These are phyloP conservation scores for Cerioporus squamosus DNA, from an alignment of 1,284 basidiomycete species.

Conservation along the genomic window DNA sequence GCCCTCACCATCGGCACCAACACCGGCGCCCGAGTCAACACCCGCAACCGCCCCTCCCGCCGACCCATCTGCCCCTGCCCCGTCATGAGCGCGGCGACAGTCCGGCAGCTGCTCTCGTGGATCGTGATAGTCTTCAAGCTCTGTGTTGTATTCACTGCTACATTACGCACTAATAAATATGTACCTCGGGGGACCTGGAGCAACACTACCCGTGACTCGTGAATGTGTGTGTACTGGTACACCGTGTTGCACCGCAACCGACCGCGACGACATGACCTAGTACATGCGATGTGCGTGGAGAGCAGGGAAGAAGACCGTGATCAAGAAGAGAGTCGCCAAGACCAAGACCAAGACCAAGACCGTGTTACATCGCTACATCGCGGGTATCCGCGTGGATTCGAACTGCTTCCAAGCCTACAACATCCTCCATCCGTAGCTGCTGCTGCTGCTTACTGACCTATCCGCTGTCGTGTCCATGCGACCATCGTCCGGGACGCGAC, in stretches of 20 bases:
- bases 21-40: no score
- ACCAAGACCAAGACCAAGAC: no score
- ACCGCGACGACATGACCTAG: no score
- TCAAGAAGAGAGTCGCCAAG: no score
- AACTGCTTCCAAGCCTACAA: no score
- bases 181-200: neutral
- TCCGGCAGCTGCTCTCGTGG: neutral
- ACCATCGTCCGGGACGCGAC: no score
- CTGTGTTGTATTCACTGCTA: conserved; percentile 10
- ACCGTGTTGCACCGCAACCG: neutral
- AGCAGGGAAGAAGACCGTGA: no score
- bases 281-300: no score
- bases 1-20: neutral
- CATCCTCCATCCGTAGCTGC: no score
- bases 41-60: no score
- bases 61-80: neutral
- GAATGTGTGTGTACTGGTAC: neutral
- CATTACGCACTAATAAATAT: conserved; percentile 12
- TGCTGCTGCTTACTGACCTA: neutral
- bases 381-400: no score
- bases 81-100: neutral
- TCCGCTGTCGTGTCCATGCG: conserved; percentile 4
- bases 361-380: no score
- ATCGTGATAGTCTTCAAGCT: neutral
- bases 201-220: neutral